phyloP scores from a whole-genome alignment of 1,139 yeast genomes.

The Geotrichum cucujoidarum region DNA sequence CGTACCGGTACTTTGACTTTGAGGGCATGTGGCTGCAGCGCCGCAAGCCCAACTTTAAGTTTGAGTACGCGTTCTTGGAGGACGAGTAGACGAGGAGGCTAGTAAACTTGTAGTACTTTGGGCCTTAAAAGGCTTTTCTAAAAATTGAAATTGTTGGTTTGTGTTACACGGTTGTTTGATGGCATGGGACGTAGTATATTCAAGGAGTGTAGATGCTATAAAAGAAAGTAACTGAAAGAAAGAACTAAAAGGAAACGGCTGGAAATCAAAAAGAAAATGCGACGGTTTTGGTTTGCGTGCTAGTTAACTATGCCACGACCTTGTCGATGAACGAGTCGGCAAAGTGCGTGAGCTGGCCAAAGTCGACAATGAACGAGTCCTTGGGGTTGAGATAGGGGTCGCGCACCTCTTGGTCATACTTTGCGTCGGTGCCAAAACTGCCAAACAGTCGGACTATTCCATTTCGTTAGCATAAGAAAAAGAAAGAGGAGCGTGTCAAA shows the following conservation, averaged over 20 bases:
- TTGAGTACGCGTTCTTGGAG: constrained; percentile 44
- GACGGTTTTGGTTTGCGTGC: no score
- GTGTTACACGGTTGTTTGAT: no score
- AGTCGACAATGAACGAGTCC: constrained; percentile 76
- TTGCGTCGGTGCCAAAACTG: constrained; percentile 55
- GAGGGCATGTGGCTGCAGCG: constrained; percentile 87
- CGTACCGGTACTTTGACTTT: constrained; percentile 81
- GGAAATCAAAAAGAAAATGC: background rate
- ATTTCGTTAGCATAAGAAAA: background rate
- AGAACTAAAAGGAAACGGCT: background rate
- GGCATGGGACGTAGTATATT: no score
- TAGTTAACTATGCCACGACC: no score
- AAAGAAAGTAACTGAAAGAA: no score
- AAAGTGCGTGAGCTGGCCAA: constrained; percentile 67
- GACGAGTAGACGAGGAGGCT: constrained; percentile 36
- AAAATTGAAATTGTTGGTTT: background rate
- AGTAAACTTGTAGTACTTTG: no score
- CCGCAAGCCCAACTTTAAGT: constrained; percentile 66
- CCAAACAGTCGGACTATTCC: constrained; percentile 56
- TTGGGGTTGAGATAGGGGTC: constrained; percentile 92
- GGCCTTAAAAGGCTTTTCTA: background rate
- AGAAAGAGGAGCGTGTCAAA: no score
- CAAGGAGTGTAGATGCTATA: no score
- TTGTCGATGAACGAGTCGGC: constrained; percentile 24
- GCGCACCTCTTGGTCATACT: constrained; percentile 56